Base-by-base conservation (phyloP, 208 protist species). In the Trypanosoma rangeli region DNA sequence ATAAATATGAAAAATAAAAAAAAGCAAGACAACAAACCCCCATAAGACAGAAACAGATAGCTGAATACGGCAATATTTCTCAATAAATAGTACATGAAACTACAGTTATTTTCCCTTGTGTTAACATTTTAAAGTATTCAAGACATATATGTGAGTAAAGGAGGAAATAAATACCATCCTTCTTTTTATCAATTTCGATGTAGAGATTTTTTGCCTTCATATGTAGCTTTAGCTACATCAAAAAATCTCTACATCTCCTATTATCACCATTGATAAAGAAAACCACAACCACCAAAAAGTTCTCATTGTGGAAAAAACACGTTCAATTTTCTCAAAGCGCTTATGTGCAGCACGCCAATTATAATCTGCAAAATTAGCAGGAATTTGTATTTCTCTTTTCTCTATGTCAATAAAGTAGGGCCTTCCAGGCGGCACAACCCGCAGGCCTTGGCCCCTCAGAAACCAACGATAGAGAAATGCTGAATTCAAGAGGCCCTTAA, bases 251-350 rank as follows among this genome's bases (percentile, higher is more conserved):
- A 96, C 64, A 74, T 96, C 91, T 20, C 91, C 89, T 22, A 94
- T 75, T 62, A 96, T 42, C 42, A 91, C 60, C 50, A 94, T 93
- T 1, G 68, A 76, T 22, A 93, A 16, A 35, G 61, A 80, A 68
- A 96, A 94, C 91, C 91, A 96, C 15, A 93, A 67, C 91, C 89
- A 94, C 89, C 89, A 93, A 37, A 94, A 85, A 33, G 78, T 66
- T 29, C 89, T 82, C 63, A 85, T 89, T 37, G 44, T 68, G 22
- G 87, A 67, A 39, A 84, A 55, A 56, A 93, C 28, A 13, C 20
- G 70, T 68, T 96, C 91, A 50, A 92, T 18, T n/a, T 50, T 49
- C 53, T 86, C 84, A 66, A 92, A 93, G 8, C 74, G 73, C 39
- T 46, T 28, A 73, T 96, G 91, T 9, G 84, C 85, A 24, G 52